phyloP scores from a whole-genome alignment of 331 rosid genomes.

The Prunus yedoensis region DNA sequence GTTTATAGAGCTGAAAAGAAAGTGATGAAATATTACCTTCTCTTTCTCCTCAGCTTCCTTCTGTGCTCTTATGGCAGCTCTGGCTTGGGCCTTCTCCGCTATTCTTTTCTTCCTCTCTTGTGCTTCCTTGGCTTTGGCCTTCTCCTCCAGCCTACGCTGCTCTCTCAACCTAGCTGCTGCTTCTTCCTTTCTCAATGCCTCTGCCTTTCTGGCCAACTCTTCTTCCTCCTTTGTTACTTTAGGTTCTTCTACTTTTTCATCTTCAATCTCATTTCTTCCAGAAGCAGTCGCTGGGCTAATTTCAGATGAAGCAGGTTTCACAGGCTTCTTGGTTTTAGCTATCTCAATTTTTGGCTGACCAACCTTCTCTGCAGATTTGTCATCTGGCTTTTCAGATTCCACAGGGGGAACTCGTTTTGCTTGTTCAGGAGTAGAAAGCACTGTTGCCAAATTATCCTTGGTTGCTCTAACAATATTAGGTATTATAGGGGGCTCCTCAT shows the following conservation, averaged over 20 bases:
- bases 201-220: conserved; percentile 59
- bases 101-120: conserved; percentile 60
- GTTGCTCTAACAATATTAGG: conserved; percentile 34
- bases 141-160: conserved; percentile 70
- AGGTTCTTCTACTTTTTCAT: conserved; percentile 34
- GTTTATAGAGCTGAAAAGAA: background rate
- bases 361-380: conserved; percentile 34
- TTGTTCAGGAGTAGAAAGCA: conserved; percentile 38
- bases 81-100: conserved; percentile 72
- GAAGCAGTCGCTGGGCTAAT: conserved; percentile 28
- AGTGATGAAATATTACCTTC: conserved; percentile 48
- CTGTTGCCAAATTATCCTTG: conserved; percentile 34
- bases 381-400: conserved; percentile 39
- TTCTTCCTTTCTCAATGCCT: conserved; percentile 66
- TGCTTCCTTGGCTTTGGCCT: conserved; percentile 80
- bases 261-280: conserved; percentile 49
- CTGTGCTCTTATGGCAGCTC: conserved; percentile 69
- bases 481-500: conserved; percentile 66
- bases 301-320: conserved; percentile 33
- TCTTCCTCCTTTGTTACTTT: conserved; percentile 67
- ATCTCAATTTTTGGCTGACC: conserved; percentile 37
- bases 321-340: conserved; percentile 41
- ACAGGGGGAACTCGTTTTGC: conserved; percentile 35
- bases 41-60: conserved; percentile 86
- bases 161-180: conserved; percentile 67